A percentile compares a stretch with the other conserved stretches of the same genome.
These are phyloP conservation scores for Solidago caesia DNA, from an alignment of 129 eudicot genomes.

Conservation along the genomic window DNA sequence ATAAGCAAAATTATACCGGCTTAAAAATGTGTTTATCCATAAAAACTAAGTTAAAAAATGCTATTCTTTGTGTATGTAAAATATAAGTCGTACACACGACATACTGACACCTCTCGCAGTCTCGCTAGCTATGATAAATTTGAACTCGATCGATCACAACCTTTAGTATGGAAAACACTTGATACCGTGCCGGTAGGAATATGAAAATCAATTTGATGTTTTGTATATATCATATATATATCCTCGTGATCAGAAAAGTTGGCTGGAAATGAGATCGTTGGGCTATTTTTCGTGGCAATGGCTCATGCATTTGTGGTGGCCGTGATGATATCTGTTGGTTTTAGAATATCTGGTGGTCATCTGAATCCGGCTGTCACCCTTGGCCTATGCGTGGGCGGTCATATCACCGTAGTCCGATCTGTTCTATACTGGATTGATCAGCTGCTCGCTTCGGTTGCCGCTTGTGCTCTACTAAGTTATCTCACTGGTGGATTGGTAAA, in stretches of 20 bases:
- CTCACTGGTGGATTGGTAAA: constrained; percentile 82
- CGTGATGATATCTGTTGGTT: constrained; percentile 79
- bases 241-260: constrained; percentile 41
- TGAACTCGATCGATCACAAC: no score
- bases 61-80: no score
- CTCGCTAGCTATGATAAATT: no score
- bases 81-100: no score
- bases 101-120: no score
- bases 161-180: no score
- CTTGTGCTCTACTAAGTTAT: constrained; percentile 72
- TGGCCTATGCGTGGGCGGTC: constrained; percentile 78
- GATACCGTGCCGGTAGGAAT: no score
- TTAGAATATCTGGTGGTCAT: constrained; percentile 83
- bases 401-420: constrained; percentile 67
- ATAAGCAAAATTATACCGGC: no score
- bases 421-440: constrained; percentile 84
- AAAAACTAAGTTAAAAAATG: no score
- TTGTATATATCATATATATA: background rate
- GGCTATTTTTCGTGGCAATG: constrained; percentile 69
- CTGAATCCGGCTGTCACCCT: constrained; percentile 87
- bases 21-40: no score
- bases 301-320: constrained; percentile 78
- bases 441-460: constrained; percentile 74
- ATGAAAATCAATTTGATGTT: background rate
- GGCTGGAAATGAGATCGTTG: constrained; percentile 63